Percentiles rank a stretch among this genome's conserved stretches.
phyloP scores from a whole-genome alignment of 2,329 filamentous ascomycete species.

The Colletotrichum sansevieriae region DNA sequence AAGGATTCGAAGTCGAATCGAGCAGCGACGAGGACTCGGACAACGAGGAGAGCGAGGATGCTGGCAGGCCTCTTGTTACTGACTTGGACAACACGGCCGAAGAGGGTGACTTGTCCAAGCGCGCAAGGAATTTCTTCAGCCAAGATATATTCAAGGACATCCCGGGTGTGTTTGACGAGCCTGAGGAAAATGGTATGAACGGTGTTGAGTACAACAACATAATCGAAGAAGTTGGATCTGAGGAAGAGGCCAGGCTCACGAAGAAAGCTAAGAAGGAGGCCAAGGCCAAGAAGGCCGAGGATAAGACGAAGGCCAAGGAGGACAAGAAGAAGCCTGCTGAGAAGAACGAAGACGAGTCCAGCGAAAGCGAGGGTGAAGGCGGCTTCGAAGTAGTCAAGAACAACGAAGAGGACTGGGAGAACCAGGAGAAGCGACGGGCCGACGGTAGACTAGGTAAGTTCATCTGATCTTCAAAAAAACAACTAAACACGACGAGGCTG shows the following conservation, averaged over 20 bases:
- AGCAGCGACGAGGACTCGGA: conserved; percentile 57
- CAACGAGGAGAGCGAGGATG: conserved; percentile 47
- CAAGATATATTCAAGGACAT: conserved; percentile 95
- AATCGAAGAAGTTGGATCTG: conserved; percentile 20
- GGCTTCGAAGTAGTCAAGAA: conserved; percentile 74
- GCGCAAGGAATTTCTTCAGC: conserved; percentile 90
- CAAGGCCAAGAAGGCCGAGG: conserved; percentile 43
- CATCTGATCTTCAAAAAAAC: not conserved
- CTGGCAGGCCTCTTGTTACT: conserved; percentile 50
- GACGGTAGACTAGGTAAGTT: conserved; percentile 72
- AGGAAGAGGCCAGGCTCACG: conserved; percentile 37
- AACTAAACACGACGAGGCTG: conserved; percentile 36
- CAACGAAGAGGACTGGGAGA: conserved; percentile 73
- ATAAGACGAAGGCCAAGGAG: conserved; percentile 47
- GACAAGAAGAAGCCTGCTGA: conserved; percentile 57
- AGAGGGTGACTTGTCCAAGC: conserved; percentile 78
- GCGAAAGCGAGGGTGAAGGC: conserved; percentile 55
- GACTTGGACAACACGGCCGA: conserved; percentile 59
- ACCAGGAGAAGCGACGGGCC: conserved; percentile 71
- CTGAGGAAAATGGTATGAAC: conserved; percentile 50
- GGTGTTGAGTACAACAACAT: conserved; percentile 46
- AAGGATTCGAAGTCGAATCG: conserved; percentile 66
- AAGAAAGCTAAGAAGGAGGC: conserved; percentile 49
- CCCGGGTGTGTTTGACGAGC: conserved; percentile 72
- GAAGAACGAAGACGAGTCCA: conserved; percentile 46